phyloP scores from a whole-genome alignment of 352 stramenopile genomes.

The Phytopythium montanum region DNA sequence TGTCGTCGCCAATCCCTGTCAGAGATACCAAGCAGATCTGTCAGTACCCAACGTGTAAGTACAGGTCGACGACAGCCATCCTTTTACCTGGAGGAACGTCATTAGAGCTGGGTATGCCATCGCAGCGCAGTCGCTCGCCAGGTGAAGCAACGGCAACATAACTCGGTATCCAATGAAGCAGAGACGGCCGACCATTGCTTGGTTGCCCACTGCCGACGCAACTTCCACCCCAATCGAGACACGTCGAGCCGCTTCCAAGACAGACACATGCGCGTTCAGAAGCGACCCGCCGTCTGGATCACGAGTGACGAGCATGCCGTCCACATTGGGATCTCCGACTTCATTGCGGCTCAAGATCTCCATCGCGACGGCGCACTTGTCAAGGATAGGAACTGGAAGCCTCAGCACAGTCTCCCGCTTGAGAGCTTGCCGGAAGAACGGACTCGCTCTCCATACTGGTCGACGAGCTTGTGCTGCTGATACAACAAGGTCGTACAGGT shows the following conservation, averaged over 20 bases:
- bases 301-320: conserved; percentile 29
- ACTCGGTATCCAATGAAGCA: conserved; percentile 70
- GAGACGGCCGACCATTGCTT: conserved; percentile 42
- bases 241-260: conserved; percentile 41
- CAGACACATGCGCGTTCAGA: conserved; percentile 28
- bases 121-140: conserved; percentile 32
- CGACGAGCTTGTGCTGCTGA: conserved; percentile 24
- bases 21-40: conserved; percentile 4
- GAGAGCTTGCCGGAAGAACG: conserved; percentile 63
- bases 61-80: not conserved
- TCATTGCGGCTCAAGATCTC: conserved; percentile 54
- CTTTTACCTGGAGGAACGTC: conserved; percentile 41
- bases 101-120: conserved; percentile 48
- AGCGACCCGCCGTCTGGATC: conserved; percentile 28
- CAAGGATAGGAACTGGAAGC: conserved; percentile 49
- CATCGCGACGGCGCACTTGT: conserved; percentile 45
- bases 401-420: conserved; percentile 35
- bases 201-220: conserved; percentile 41
- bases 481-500: conserved; percentile 47
- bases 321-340: conserved; percentile 31
- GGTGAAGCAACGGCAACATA: conserved; percentile 61
- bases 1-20: not conserved
- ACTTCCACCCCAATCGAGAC: conserved; percentile 63
- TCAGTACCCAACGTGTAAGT: not conserved
- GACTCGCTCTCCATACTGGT: conserved; percentile 46